Percentiles rank a stretch among this genome's conserved stretches.
phyloP scores from a whole-genome alignment of 1,139 yeast genomes.

The Kodamaea arcana region DNA sequence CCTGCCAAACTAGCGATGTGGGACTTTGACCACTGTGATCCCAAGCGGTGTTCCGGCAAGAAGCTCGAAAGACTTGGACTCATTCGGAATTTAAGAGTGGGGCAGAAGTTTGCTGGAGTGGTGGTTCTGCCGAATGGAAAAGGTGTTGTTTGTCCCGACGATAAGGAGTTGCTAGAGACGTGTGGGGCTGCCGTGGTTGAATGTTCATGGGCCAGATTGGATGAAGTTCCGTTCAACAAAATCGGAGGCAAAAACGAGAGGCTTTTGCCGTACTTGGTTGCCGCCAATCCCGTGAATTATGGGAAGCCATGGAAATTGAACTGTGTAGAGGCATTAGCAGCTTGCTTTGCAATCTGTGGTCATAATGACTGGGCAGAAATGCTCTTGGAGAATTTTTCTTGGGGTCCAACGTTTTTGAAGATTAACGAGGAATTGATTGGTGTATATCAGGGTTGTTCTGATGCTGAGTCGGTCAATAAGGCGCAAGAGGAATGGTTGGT shows the following conservation, averaged over 20 bases:
- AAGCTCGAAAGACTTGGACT: slow-evolving; percentile 85
- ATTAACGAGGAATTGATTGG: slow-evolving; percentile 77
- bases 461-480: slow-evolving; percentile 63
- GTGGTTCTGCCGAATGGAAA: slow-evolving; percentile 94
- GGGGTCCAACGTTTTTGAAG: slow-evolving; percentile 87
- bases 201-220: slow-evolving; percentile 96
- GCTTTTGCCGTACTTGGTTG: slow-evolving; percentile 84
- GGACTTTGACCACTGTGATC: slow-evolving; percentile 99
- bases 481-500: slow-evolving; percentile 80
- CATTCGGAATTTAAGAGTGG: slow-evolving; percentile 72
- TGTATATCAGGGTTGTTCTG: slow-evolving; percentile 75
- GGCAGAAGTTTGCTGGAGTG: slow-evolving; percentile 87
- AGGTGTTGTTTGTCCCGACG: slow-evolving; percentile 88
- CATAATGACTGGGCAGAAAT: slow-evolving; percentile 84
- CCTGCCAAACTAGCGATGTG: slow-evolving; percentile 82
- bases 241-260: slow-evolving; percentile 92
- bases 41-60: slow-evolving; percentile 95
- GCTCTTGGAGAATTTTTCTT: slow-evolving; percentile 73
- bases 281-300: slow-evolving; percentile 95
- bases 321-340: slow-evolving; percentile 97
- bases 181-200: slow-evolving; percentile 95
- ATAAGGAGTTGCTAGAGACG: slow-evolving; percentile 68
- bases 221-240: slow-evolving; percentile 88
- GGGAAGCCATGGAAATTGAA: slow-evolving; percentile 96
- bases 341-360: slow-evolving; percentile 94